Evolutionary conservation across 257 asterid species (phyloP), one percentile per base, ranked within the genome.

Genomic region (Parsonsia alboflavescens): DNA sequence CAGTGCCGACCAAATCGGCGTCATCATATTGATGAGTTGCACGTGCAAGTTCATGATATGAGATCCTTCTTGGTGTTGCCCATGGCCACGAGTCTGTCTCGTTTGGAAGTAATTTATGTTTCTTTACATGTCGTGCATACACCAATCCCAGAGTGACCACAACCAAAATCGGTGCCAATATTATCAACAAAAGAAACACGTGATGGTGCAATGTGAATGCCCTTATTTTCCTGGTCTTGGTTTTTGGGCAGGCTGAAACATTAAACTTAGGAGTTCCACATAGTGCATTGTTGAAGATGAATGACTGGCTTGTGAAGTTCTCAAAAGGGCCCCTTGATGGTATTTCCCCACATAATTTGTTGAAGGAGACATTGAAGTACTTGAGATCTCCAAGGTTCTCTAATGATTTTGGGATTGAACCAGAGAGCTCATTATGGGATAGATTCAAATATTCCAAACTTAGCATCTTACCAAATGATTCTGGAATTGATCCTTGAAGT

Each of bases 291-390:
- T 83, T 85, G 17, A 28, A 68, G 65, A 77, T 61, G 76, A 80
- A 82, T 1, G 77, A 77, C 66, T 61, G 30, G 24, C 33, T 11
- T 1, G 79, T 77, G 76, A 82, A 72, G 44, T 78, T 82, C 45
- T 49, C 4, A n/a, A 80, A 82, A 15, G 82, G 82, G 4, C 83
- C 84, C 1, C 46, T 49, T 0, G 59, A 61, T 1, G 88, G 84
- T 45, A 79, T 80, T 22, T 73, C 77, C 1, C 85, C 82, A 4
- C 71, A 49, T n/a, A 85, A 73, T 1, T 66, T 48, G 59, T 83
- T 85, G 78, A 70, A 78, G 28, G 86, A 79, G n/a, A 81, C 72
- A 41, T 83, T 72, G 4, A 85, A 56, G 52, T 83, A 54, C 28
- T 21, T 54, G 59, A 52, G 75, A 54, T 53, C 1, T 58, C 1